phyloP scores from a whole-genome alignment of 2,329 filamentous ascomycete species.

The Sporothrix pallida region DNA sequence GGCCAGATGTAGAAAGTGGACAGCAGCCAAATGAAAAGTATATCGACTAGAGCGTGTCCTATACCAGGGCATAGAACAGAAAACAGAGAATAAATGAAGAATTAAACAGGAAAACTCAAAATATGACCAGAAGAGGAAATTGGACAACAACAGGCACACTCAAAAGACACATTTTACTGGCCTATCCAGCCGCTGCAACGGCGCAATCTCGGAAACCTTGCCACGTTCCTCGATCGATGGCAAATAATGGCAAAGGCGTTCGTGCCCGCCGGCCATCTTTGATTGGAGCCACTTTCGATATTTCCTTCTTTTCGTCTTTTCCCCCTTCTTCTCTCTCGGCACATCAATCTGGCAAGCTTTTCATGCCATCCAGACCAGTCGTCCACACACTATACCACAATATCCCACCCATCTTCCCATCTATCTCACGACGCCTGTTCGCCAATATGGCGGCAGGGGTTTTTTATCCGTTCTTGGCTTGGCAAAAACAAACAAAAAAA shows the following conservation, averaged over 20 bases:
- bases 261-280: background rate
- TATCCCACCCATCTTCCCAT: background rate
- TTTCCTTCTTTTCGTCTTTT: background rate
- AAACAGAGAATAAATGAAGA: background rate
- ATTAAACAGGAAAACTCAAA: conserved; percentile 2
- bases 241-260: background rate
- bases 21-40: background rate
- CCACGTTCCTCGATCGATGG: conserved; percentile 3
- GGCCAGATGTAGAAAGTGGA: background rate
- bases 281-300: background rate
- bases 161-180: too few species aligned
- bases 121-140: conserved; percentile 10
- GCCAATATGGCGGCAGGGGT: conserved; percentile 21
- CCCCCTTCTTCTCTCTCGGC: conserved; percentile 15
- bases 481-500: conserved; percentile 3
- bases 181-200: conserved; percentile 1
- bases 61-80: background rate
- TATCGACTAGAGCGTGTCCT: background rate
- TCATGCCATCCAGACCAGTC: background rate
- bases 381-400: background rate
- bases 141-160: background rate
- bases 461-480: conserved; percentile 22
- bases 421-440: background rate
- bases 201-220: conserved; percentile 22
- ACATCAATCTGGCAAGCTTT: conserved; percentile 27